Base-by-base conservation (phyloP, 495 filamentous ascomycete species). In the Talaromyces borbonicus region DNA sequence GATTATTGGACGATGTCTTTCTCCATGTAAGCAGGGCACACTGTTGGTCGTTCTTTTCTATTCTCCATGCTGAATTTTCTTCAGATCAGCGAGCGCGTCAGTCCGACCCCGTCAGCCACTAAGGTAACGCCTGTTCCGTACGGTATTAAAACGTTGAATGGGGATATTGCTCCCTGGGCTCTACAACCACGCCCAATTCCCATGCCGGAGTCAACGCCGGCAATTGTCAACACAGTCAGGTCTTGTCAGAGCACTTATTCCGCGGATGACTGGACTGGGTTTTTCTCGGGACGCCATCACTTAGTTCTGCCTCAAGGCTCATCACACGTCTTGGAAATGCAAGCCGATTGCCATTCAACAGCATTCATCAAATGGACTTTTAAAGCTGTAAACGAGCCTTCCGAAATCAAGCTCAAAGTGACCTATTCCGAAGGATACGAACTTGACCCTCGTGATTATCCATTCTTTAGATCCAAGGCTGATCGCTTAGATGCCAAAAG, bases 351-450 rank as follows among this genome's bases (percentile, higher is more conserved):
- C 1, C 64, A 68, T 46, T 64, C 62, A 9, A 68, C 64, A 2
- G 64, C 62, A 3, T 66, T 68, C 14, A 46, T 66, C 2, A 40
- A 42, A 47, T 68, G 58, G 57, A 44, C 43, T 1, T 66, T 68
- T 49, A 53, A 53, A 14, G 50, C 53, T 1, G 25, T 23, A 1
- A 35, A 43, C 0, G 29, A 41, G 35, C n/a, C n/a, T n/a, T 56
- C 60, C 7, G 31, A 58, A 3, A 43, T 64, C 12, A 51, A 36
- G 9, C 44, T 68, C 8, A 56, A 54, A 37, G 51, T 63, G 16
- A 68, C 62, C 5, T 62, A 68, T 37, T 63, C 61, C 5, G 65
- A 68, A 46, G 62, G 62, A 29, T 68, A 68, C 47, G 62, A 68
- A 40, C 56, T 65, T 2, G 55, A 64, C 33, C 62, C 65, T 43